phyloP scores from a whole-genome alignment of 768 basidiomycete genomes.

The Basidioascus undulatus region DNA sequence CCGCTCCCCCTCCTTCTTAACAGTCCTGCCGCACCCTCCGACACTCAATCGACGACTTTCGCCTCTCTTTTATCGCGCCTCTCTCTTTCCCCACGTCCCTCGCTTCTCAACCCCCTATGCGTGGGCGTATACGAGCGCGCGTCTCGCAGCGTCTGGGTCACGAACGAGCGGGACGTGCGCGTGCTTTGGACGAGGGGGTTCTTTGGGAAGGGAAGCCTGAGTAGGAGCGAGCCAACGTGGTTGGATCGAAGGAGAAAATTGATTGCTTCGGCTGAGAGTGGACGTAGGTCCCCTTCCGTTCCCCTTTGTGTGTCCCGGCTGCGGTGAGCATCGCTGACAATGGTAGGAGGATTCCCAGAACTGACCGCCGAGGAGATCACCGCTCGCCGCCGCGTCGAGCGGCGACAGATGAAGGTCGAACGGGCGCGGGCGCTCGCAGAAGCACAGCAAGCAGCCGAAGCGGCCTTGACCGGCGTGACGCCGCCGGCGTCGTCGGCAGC shows the following conservation, averaged over 20 bases:
- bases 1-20: constrained; percentile 35
- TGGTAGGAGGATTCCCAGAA: constrained; percentile 20
- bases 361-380: constrained; percentile 79
- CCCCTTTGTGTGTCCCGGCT: not conserved
- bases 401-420: constrained; percentile 79
- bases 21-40: constrained; percentile 20
- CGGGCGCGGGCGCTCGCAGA: constrained; percentile 68
- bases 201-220: constrained; percentile 90
- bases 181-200: constrained; percentile 75
- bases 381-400: constrained; percentile 59
- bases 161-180: constrained; percentile 33
- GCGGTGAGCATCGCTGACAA: not conserved
- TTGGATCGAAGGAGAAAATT: constrained; percentile 48
- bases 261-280: constrained; percentile 25
- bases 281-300: constrained; percentile 10
- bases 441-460: constrained; percentile 55
- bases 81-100: constrained; percentile 26
- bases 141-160: constrained; percentile 76
- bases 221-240: constrained; percentile 90
- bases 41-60: constrained; percentile 20
- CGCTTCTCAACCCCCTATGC: constrained; percentile 44
- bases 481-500: too few species aligned
- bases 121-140: constrained; percentile 49
- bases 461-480: constrained; percentile 38
- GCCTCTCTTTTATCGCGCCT: constrained; percentile 27